Evolutionary conservation across 2,329 filamentous ascomycete species (phyloP).

Genomic region (Aspergillus clavatus): DNA sequence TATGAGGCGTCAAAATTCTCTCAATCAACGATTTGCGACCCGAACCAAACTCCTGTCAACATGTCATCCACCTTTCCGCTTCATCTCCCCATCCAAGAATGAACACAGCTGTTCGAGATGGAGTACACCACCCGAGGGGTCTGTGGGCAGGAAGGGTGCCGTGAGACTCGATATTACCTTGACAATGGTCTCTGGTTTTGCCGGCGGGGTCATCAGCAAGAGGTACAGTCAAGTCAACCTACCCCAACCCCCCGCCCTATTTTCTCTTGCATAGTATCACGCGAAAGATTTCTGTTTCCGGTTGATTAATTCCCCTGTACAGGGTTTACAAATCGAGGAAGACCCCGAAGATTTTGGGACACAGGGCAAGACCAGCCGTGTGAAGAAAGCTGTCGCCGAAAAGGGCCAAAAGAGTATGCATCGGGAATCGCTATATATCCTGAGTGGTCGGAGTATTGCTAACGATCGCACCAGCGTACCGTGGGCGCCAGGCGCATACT

Average conservation of each 20-base stretch:
- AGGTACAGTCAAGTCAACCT: conserved; percentile 47
- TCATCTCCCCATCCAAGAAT: conserved; percentile 16
- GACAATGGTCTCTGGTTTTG: conserved; percentile 76
- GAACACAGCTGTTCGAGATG: conserved; percentile 31
- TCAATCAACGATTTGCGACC: neutral
- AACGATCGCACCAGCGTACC: conserved; percentile 46
- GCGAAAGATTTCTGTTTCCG: conserved; percentile 6
- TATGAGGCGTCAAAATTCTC: neutral
- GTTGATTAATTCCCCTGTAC: conserved; percentile 3
- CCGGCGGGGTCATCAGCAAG: conserved; percentile 72
- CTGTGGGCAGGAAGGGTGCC: conserved; percentile 61
- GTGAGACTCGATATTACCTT: conserved; percentile 65
- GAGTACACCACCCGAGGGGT: conserved; percentile 44
- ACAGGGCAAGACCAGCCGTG: conserved; percentile 52
- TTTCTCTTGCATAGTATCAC: conserved; percentile 11
- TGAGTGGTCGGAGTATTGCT: conserved; percentile 35
- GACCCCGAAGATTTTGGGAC: conserved; percentile 67
- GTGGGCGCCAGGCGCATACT: conserved; percentile 64
- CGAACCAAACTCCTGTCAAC: neutral
- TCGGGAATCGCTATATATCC: neutral
- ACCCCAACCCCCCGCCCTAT: no score
- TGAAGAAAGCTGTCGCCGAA: conserved; percentile 52
- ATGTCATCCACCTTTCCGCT: neutral
- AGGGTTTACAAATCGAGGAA: conserved; percentile 45
- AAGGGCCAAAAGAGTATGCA: conserved; percentile 47